These are phyloP conservation scores for Kondoa subrosea DNA, from an alignment of 768 basidiomycete genomes.

Conservation along the genomic window DNA sequence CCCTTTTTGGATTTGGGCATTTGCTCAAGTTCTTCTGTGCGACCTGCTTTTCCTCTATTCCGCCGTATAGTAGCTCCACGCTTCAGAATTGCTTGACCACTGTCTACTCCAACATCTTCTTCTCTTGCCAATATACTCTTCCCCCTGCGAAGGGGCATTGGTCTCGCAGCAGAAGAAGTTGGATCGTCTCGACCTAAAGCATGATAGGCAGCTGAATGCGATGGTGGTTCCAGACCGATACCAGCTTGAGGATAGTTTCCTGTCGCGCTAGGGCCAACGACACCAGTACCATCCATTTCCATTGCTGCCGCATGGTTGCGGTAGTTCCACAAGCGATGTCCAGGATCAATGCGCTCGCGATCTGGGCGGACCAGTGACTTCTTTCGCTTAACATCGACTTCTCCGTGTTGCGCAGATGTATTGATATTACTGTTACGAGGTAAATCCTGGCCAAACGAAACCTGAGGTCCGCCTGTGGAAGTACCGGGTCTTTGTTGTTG, in stretches of 20 bases:
- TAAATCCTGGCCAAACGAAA: conserved; percentile 2
- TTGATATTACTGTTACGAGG: neutral
- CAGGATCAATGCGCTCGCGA: conserved; percentile 87
- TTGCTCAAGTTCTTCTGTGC: conserved; percentile 24
- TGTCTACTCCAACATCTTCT: conserved; percentile 66
- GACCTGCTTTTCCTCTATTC: conserved; percentile 36
- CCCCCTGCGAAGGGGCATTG: conserved; percentile 50
- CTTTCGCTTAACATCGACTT: conserved; percentile 45
- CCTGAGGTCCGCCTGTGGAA: neutral
- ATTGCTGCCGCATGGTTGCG: conserved; percentile 65
- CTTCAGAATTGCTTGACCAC: conserved; percentile 80
- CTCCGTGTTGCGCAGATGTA: conserved; percentile 17
- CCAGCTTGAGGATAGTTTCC: conserved; percentile 52
- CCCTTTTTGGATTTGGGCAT: conserved; percentile 64
- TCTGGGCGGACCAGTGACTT: conserved; percentile 85
- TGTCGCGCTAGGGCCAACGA: conserved; percentile 57
- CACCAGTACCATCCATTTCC: conserved; percentile 48
- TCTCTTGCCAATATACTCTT: conserved; percentile 79
- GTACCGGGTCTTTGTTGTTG: neutral
- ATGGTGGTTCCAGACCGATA: conserved; percentile 10
- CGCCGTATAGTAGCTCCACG: conserved; percentile 63
- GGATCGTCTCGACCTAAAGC: conserved; percentile 10
- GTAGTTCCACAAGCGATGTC: conserved; percentile 88
- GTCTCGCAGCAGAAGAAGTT: conserved; percentile 21
- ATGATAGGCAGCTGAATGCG: neutral